These are phyloP conservation scores for Panicum virgatum DNA, from an alignment of 202 grass and related monocot genomes.

Conservation along the genomic window DNA sequence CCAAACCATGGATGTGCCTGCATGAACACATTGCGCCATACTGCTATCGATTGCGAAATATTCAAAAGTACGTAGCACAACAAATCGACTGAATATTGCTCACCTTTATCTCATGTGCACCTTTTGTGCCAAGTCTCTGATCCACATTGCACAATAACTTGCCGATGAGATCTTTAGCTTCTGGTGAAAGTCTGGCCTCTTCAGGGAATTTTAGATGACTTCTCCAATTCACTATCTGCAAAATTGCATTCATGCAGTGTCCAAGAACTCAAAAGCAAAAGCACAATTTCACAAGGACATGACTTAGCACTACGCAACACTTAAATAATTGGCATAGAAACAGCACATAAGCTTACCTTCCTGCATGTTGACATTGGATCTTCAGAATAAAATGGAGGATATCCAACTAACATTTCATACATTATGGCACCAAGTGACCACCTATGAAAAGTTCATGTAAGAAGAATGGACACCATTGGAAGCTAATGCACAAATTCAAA, in stretches of 20 bases:
- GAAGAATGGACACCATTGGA: slow-evolving; percentile 12
- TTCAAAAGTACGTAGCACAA: not conserved
- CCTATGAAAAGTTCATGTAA: slow-evolving; percentile 49
- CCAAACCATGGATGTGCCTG: slow-evolving; percentile 92
- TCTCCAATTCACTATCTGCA: slow-evolving; percentile 90
- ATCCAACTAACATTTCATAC: slow-evolving; percentile 89
- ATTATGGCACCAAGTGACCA: slow-evolving; percentile 91
- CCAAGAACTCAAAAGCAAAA: slow-evolving; percentile 16
- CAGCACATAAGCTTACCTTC: slow-evolving; percentile 49
- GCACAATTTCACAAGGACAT: not conserved
- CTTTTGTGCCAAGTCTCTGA: slow-evolving; percentile 70
- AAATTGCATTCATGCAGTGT: slow-evolving; percentile 5
- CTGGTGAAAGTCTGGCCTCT: slow-evolving; percentile 64
- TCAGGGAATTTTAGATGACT: slow-evolving; percentile 82
- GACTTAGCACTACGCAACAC: slow-evolving; percentile 24
- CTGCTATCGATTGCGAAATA: not conserved
- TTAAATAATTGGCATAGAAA: slow-evolving; percentile 21
- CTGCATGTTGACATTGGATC: slow-evolving; percentile 77
- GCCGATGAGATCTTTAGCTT: slow-evolving; percentile 75
- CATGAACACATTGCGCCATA: slow-evolving; percentile 12
- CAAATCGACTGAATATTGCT: slow-evolving; percentile 8
- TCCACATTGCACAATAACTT: slow-evolving; percentile 77
- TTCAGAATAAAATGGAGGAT: slow-evolving; percentile 92
- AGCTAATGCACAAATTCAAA: slow-evolving; percentile 7
- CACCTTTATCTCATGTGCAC: slow-evolving; percentile 85